Evolutionary conservation across 768 basidiomycete genomes (phyloP).

Genomic region (Boletus vinaceobasis): DNA sequence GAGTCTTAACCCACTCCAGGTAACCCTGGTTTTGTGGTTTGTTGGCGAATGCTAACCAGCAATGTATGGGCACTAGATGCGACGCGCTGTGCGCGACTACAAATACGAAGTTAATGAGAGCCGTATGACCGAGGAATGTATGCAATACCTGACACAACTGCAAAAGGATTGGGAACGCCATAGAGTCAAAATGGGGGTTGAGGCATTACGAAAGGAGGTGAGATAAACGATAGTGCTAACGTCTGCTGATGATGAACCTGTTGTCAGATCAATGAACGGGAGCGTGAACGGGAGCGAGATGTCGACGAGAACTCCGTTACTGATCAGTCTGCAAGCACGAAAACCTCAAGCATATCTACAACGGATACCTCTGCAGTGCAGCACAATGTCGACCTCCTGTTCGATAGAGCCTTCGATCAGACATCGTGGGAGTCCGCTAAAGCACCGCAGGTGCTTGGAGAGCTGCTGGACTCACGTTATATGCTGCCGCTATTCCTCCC

Average conservation of each 20-base stretch:
- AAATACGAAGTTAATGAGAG: conserved; percentile 92
- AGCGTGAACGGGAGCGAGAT: conserved; percentile 49
- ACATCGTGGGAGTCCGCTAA: conserved; percentile 75
- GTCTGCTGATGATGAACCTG: conserved; percentile 2
- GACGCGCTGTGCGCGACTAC: conserved; percentile 89
- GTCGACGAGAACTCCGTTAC: conserved; percentile 29
- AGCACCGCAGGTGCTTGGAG: conserved; percentile 81
- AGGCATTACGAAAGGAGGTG: conserved; percentile 82
- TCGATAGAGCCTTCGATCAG: conserved; percentile 63
- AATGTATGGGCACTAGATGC: conserved; percentile 55
- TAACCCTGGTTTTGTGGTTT: conserved; percentile 24
- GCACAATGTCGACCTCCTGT: conserved; percentile 73
- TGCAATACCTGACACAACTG: conserved; percentile 89
- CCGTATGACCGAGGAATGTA: conserved; percentile 92
- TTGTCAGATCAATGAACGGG: conserved; percentile 60
- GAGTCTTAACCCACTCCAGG: conserved; percentile 89
- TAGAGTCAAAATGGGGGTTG: conserved; percentile 81
- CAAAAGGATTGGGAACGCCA: conserved; percentile 98
- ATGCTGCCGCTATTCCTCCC: conserved; percentile 91
- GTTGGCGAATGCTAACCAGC: background rate
- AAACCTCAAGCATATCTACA: conserved; percentile 29
- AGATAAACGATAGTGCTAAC: background rate
- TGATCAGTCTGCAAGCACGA: conserved; percentile 38
- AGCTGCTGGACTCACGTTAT: conserved; percentile 86
- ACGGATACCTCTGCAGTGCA: conserved; percentile 39